Evolutionary conservation across 1,139 yeast species (phyloP).

Genomic region (Yamadazyma triangularis): DNA sequence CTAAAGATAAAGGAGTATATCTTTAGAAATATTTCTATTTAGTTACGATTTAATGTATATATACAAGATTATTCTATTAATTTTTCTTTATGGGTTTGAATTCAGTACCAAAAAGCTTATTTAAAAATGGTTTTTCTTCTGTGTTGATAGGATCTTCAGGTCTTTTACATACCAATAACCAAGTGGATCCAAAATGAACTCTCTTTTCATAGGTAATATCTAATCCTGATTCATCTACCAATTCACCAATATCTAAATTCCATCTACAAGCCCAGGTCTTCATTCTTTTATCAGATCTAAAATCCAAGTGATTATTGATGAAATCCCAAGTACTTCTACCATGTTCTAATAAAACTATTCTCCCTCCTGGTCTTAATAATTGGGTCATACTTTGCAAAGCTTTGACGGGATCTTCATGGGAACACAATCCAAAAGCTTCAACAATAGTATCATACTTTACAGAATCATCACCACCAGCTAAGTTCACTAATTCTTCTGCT

Average conservation of each 20-base stretch:
- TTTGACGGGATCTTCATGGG: constrained; percentile 87
- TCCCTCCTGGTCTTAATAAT: constrained; percentile 84
- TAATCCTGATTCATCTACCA: constrained; percentile 78
- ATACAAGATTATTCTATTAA: constrained; percentile 8
- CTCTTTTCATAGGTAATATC: constrained; percentile 76
- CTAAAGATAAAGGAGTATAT: constrained; percentile 10
- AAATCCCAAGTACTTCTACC: constrained; percentile 82
- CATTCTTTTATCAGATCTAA: constrained; percentile 77
- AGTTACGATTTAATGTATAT: no score
- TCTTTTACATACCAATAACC: constrained; percentile 73
- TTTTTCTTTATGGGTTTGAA: constrained; percentile 22
- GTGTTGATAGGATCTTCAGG: constrained; percentile 55
- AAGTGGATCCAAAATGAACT: constrained; percentile 91
- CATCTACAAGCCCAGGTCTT: constrained; percentile 96
- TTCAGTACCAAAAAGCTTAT: constrained; percentile 40
- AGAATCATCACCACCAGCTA: constrained; percentile 39
- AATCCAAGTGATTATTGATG: constrained; percentile 76
- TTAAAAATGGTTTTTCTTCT: constrained; percentile 42
- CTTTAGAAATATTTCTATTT: no score
- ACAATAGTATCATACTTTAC: constrained; percentile 83
- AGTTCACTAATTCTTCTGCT: constrained; percentile 72
- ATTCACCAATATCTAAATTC: constrained; percentile 88
- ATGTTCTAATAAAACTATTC: constrained; percentile 83
- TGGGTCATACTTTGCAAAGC: constrained; percentile 72
- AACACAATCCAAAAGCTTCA: constrained; percentile 93